Base-by-base conservation (phyloP, 2,329 filamentous ascomycete species). In the Penicillium thymicola region DNA sequence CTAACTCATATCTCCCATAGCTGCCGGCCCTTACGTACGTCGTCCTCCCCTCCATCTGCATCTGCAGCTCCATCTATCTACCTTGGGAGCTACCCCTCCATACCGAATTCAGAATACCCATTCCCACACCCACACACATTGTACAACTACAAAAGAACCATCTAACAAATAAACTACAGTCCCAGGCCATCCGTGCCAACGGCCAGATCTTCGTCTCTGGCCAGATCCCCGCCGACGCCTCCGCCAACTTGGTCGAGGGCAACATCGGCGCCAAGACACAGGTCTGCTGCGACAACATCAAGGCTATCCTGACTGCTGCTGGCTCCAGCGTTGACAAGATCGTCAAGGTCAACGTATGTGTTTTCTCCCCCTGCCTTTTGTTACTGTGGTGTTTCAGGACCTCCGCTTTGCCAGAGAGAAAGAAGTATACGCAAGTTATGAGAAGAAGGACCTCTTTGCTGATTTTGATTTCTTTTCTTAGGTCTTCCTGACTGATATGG, bases 401-500 rank as follows among this genome's bases (percentile, higher is more conserved):
- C 14, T 16, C 10, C 10, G 11, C 27, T 34, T 23, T 4, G 18
- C 4, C 14, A 9, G 37, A 9, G 13, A 41, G n/a, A 27, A n/a
- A 41, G n/a, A 27, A 14, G 28, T 10, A 34, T 43, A 42, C 18
- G 10, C 18, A 51, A 40, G 38, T 7, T 25, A 30, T 30, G 37
- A 23, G 23, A 5, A 40, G n/a, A 18, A 27, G 30, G 30, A 32
- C 30, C 25, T 7, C 5, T 36, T 32, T 49, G 37, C 55, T 36
- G 40, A 51, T 43, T 4, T 46, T n/a, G 13, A 23, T 34, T 34
- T 13, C 28, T 10, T 30, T 14, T 27, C 30, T 40, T 30, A 78
- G 76, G 88, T 96, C 71, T 97, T 97, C 82, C 79, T 97, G 60
- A 88, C 89, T 49, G 89, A 95, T 76, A 97, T 97, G 93, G 84